Conservation (phyloP, 176 grass and related monocot species). For the Poa annua region DNA sequence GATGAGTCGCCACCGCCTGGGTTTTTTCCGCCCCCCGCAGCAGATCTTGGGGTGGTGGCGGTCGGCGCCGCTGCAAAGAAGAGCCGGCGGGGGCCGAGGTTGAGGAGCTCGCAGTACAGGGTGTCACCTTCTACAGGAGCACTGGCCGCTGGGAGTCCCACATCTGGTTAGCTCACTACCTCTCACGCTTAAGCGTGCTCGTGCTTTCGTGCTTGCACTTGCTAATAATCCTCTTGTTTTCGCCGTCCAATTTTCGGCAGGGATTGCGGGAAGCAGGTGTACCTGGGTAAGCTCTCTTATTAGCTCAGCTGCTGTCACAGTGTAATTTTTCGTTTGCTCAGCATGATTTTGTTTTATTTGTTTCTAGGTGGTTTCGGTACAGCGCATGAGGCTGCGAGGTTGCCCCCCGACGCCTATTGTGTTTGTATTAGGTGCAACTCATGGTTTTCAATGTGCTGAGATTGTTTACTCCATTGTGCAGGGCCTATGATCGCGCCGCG, state of each 20-base stretch:
- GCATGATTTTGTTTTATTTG: constrained; percentile 29
- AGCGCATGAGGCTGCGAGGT: constrained; percentile 87
- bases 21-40: neutral
- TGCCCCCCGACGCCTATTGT: neutral
- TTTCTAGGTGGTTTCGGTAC: constrained; percentile 86
- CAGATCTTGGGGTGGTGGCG: constrained; percentile 20
- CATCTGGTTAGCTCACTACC: constrained; percentile 61
- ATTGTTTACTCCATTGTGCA: constrained; percentile 31
- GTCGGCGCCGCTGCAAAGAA: constrained; percentile 57
- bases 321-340: neutral
- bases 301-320: neutral
- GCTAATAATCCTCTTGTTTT: constrained; percentile 37
- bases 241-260: constrained; percentile 45
- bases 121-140: constrained; percentile 86
- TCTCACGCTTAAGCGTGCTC: neutral
- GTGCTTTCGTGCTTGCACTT: neutral
- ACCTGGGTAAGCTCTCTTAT: constrained; percentile 66
- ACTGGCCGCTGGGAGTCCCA: constrained; percentile 54
- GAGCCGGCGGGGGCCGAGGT: constrained; percentile 84
- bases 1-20: neutral
- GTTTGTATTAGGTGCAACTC: neutral
- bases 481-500: constrained; percentile 83
- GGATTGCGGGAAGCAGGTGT: constrained; percentile 96
- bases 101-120: constrained; percentile 87
- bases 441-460: neutral